These are phyloP conservation scores for Termitomyces sp. DNA, from an alignment of 768 basidiomycete genomes.

Conservation along the genomic window DNA sequence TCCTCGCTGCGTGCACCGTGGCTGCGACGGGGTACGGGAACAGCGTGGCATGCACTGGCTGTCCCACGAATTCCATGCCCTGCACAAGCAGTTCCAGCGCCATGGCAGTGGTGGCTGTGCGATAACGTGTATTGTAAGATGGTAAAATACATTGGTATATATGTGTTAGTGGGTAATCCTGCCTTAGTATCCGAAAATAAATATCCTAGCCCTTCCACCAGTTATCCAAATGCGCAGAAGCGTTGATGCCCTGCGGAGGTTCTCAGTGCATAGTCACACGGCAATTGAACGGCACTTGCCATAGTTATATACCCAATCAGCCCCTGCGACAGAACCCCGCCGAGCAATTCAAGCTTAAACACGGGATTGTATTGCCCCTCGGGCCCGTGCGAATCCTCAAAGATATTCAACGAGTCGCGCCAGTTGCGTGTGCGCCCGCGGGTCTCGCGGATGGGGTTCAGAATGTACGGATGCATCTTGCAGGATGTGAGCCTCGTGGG, in stretches of 20 bases:
- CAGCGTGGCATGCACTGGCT: conserved; percentile 30
- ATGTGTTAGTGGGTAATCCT: neutral
- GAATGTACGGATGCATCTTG: conserved; percentile 49
- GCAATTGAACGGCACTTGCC: conserved; percentile 21
- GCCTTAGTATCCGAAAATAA: neutral
- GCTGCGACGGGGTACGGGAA: conserved; percentile 37
- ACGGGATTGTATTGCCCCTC: conserved; percentile 47
- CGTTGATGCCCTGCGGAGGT: conserved; percentile 25
- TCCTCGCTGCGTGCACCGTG: conserved; percentile 37
- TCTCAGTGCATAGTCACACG: neutral
- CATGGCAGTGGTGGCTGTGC: too few relatives aligned
- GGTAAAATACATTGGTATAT: neutral
- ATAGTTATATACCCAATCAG: conserved; percentile 52
- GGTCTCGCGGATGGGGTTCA: conserved; percentile 42
- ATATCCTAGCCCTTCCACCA: conserved; percentile 26
- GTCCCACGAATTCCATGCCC: conserved; percentile 4
- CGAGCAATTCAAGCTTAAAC: conserved; percentile 43
- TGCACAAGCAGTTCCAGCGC: neutral
- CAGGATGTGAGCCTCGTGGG: too few relatives aligned
- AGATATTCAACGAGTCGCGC: conserved; percentile 48
- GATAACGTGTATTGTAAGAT: too few relatives aligned
- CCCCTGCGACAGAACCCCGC: conserved; percentile 45
- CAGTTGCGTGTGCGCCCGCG: conserved; percentile 46
- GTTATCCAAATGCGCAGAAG: conserved; percentile 31
- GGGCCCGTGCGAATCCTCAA: conserved; percentile 41